These are phyloP conservation scores for Cydonia oblonga DNA, from an alignment of 331 rosid species.

Conservation along the genomic window DNA sequence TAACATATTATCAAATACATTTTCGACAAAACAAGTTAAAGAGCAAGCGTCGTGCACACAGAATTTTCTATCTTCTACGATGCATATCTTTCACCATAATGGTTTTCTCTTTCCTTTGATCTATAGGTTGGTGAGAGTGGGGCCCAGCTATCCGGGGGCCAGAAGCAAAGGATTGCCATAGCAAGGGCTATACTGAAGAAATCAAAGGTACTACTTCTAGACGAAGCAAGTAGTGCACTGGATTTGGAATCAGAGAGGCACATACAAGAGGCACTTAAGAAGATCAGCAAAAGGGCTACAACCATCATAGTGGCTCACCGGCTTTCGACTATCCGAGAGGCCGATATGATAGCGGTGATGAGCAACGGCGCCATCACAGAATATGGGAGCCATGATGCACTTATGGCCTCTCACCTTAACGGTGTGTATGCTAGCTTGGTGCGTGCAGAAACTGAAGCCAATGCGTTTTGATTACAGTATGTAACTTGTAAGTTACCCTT, in stretches of 20 bases:
- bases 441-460: conserved; percentile 64
- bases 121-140: conserved; percentile 67
- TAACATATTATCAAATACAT: background rate
- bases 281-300: conserved; percentile 44
- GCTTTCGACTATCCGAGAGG: conserved; percentile 60
- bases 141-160: conserved; percentile 75
- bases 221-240: conserved; percentile 91
- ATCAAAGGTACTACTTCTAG: conserved; percentile 59
- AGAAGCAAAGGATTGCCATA: conserved; percentile 75
- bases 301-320: conserved; percentile 73
- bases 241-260: conserved; percentile 77
- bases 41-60: background rate
- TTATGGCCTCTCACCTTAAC: conserved; percentile 37
- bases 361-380: conserved; percentile 60
- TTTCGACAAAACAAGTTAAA: background rate
- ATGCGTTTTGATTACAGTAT: conserved; percentile 30
- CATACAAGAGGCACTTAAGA: conserved; percentile 57
- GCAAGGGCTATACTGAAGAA: conserved; percentile 77
- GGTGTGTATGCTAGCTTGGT: conserved; percentile 64
- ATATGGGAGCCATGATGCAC: conserved; percentile 61
- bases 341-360: conserved; percentile 61
- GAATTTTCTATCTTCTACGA: background rate
- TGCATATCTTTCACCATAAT: background rate
- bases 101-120: background rate
- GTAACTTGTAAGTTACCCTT: background rate